phyloP scores from a whole-genome alignment of 129 eudicot genomes.

The Chrysanthemum makinoi region DNA sequence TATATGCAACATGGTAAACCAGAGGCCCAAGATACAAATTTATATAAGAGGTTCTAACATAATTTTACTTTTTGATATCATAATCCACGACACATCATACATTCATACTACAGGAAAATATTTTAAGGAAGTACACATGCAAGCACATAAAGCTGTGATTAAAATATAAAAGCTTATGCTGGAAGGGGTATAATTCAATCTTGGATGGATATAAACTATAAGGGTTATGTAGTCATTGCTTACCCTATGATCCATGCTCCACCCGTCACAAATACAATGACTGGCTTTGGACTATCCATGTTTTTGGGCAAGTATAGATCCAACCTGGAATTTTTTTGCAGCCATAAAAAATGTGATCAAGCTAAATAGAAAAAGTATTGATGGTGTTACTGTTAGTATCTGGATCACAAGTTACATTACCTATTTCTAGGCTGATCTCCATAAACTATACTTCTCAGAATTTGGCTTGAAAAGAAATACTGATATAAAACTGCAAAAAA shows the following conservation, averaged over 20 bases:
- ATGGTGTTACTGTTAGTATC: background rate
- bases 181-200: too few relatives aligned
- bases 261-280: constrained; percentile 88
- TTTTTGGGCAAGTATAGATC: constrained; percentile 83
- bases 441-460: constrained; percentile 77
- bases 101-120: too few relatives aligned
- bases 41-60: too few relatives aligned
- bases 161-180: too few relatives aligned
- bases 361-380: background rate
- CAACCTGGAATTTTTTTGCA: constrained; percentile 50
- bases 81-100: too few relatives aligned
- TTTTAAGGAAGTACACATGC: too few relatives aligned
- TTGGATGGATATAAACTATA: background rate
- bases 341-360: constrained; percentile 5
- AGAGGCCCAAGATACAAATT: too few relatives aligned
- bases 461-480: constrained; percentile 70
- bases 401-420: constrained; percentile 28
- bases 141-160: too few relatives aligned
- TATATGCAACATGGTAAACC: too few relatives aligned
- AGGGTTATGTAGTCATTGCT: background rate
- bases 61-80: too few relatives aligned
- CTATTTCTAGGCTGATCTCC: constrained; percentile 95
- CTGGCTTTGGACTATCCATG: constrained; percentile 66
- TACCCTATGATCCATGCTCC: constrained; percentile 99
- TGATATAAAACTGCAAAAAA: constrained; percentile 62